These are phyloP conservation scores for Fusarium nematophilum DNA, from an alignment of 2,329 filamentous ascomycete species.

Conservation along the genomic window DNA sequence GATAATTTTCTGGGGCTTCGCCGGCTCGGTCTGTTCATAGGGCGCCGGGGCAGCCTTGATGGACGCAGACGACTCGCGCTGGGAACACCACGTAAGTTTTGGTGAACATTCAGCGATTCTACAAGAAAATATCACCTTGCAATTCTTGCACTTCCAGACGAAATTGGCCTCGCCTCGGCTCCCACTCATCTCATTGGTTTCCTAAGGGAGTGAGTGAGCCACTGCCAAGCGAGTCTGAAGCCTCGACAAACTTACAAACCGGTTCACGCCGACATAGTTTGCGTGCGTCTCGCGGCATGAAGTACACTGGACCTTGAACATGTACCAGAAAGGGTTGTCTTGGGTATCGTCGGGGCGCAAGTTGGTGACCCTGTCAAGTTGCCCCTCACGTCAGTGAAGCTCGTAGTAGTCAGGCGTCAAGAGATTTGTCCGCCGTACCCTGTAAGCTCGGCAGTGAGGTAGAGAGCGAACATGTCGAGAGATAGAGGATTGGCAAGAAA, in stretches of 20 bases:
- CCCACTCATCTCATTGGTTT: constrained; percentile 89
- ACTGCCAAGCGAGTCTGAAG: background rate
- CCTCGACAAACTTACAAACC: constrained; percentile 74
- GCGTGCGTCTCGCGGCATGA: constrained; percentile 92
- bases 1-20: constrained; percentile 82
- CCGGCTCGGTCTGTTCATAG: constrained; percentile 78
- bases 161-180: constrained; percentile 98
- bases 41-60: constrained; percentile 79
- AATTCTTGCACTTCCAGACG: constrained; percentile 99
- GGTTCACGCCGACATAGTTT: constrained; percentile 86
- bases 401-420: background rate
- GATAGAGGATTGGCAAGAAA: background rate
- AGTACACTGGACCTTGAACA: constrained; percentile 98
- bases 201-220: constrained; percentile 62
- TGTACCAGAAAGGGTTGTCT: constrained; percentile 92
- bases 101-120: background rate
- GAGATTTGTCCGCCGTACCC: constrained; percentile 62
- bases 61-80: constrained; percentile 87
- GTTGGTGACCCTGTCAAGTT: constrained; percentile 79
- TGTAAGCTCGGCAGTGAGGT: constrained; percentile 74
- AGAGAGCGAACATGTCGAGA: constrained; percentile 71
- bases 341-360: constrained; percentile 85
- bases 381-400: constrained; percentile 35
- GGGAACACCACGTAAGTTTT: constrained; percentile 11
- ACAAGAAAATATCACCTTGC: too few relatives aligned